Conservation (phyloP, 805 yeast genomes). For the Metschnikowia continentalis region DNA sequence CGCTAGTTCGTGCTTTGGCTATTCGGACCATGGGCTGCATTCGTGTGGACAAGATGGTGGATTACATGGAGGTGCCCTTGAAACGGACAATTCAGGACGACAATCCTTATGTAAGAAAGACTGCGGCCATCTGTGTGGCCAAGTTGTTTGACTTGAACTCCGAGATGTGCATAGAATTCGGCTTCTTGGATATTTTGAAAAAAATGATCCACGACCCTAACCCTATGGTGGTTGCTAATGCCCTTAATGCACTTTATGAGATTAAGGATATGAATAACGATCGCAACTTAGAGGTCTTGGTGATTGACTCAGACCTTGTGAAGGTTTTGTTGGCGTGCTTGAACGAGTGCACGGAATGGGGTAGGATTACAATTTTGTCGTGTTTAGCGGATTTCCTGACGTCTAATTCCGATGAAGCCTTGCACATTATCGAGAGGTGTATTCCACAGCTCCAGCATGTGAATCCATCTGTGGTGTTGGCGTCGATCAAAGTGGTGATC, state of each 20-base stretch:
- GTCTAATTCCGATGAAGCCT: conserved; percentile 58
- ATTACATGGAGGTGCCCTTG: conserved; percentile 88
- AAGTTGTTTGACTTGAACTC: conserved; percentile 85
- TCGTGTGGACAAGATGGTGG: conserved; percentile 91
- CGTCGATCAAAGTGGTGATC: conserved; percentile 76
- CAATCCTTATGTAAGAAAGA: conserved; percentile 94
- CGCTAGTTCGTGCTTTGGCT: conserved; percentile 91
- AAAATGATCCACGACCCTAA: conserved; percentile 76
- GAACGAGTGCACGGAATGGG: conserved; percentile 99
- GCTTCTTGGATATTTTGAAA: conserved; percentile 68
- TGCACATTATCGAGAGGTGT: conserved; percentile 81
- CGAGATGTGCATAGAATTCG: conserved; percentile 77
- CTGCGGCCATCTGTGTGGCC: conserved; percentile 97
- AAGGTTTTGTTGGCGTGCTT: conserved; percentile 73
- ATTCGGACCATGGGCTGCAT: conserved; percentile 99
- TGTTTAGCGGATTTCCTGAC: conserved; percentile 74
- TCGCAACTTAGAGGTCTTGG: conserved; percentile 34
- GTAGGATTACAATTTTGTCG: conserved; percentile 82
- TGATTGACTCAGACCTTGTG: conserved; percentile 39
- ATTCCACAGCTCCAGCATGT: conserved; percentile 96
- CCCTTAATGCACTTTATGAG: conserved; percentile 81
- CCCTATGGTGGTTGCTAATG: conserved; percentile 97
- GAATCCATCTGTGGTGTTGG: conserved; percentile 89
- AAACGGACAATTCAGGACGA: conserved; percentile 83
- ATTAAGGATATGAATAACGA: conserved; percentile 65